Evolutionary conservation across 2,329 filamentous ascomycete genomes (phyloP), one percentile per base, ranked within the genome.

Genomic region (Trichoderma afroharzianum): DNA sequence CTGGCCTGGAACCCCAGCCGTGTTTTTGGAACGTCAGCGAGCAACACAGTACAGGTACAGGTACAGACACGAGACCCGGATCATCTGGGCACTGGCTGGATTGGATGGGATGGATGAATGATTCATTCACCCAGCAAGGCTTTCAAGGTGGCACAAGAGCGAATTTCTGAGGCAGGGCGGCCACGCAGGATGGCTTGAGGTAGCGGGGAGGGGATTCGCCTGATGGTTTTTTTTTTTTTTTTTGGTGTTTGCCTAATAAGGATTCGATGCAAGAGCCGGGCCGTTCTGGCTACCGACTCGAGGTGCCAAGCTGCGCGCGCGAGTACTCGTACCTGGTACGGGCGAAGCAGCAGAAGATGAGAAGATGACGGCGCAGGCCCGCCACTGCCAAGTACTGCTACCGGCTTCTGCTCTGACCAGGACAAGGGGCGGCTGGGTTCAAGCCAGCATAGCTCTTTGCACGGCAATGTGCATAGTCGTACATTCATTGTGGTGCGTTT

Each of bases 181-280:
- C 39, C 50, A 36, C 30, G 63, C 47, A 67, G 62, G 43, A 64
- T 32, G 62, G 61, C 61, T 28, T 24, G 43, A 11, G 28, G 55
- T n/a, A 28, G 55, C 55, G 43, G 33, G 53, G 33, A 58, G 33
- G 33, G 53, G 47, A 36, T 30, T 33, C 28, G n/a, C 24, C n/a
- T 26, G 63, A 66, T 36, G 63, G 63, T 32, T 63, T 33, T 67
- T 36, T 43, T n/a, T n/a, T 47, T 32, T 63, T 33, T 67, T 26
- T 18, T 43, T 58, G 63, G 63, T 26, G 63, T 67, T 67, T 67
- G 63, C 63, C 63, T 57, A 53, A 67, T 67, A 33, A 67, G 63
- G 63, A 67, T 67, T 28, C 33, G 63, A 67, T 57, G 63, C 50
- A 67, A 33, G 32, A 67, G 50, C 63, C 63, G 63, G 63, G 32